A percentile compares a stretch with the other conserved stretches of the same genome.
These are phyloP conservation scores for Apiospora pterosperma DNA, from an alignment of 2,329 filamentous ascomycete genomes.

Conservation along the genomic window DNA sequence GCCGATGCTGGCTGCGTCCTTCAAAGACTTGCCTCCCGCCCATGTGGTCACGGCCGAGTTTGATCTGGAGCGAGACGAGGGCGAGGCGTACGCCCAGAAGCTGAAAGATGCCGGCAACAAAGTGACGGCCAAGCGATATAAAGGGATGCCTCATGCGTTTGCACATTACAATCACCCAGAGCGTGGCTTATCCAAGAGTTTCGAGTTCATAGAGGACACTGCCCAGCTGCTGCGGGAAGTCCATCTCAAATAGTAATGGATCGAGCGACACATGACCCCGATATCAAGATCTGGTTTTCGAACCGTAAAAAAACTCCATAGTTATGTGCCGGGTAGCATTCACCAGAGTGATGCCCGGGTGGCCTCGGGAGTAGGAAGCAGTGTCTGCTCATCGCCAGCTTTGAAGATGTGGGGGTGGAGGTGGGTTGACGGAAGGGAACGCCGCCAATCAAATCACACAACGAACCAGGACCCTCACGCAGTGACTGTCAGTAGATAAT, in stretches of 20 bases:
- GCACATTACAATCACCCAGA: slow-evolving; percentile 25
- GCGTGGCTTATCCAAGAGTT: slow-evolving; percentile 20
- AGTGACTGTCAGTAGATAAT: not conserved
- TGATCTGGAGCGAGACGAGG: slow-evolving; percentile 32
- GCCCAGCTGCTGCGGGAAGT: not conserved
- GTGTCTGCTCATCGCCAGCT: not conserved
- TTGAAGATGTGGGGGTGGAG: not conserved
- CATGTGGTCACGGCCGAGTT: slow-evolving; percentile 33
- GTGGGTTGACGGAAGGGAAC: not conserved
- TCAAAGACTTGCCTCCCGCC: slow-evolving; percentile 22
- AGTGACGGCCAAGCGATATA: slow-evolving; percentile 24
- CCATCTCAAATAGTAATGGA: not conserved
- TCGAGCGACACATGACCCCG: not conserved
- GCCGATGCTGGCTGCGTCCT: slow-evolving; percentile 23
- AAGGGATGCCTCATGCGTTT: slow-evolving; percentile 26
- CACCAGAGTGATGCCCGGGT: not conserved
- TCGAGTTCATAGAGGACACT: slow-evolving; percentile 25
- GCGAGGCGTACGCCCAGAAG: slow-evolving; percentile 22
- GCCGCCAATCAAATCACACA: not conserved
- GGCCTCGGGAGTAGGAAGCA: not conserved
- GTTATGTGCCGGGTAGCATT: no score
- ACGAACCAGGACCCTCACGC: not conserved
- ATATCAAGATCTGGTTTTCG: not conserved
- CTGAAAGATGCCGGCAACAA: slow-evolving; percentile 19
- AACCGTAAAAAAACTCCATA: no score